Percentiles rank a stretch among this genome's conserved stretches.
phyloP scores from a whole-genome alignment of 2,329 filamentous ascomycete species.

The Leptodontidium sp. region DNA sequence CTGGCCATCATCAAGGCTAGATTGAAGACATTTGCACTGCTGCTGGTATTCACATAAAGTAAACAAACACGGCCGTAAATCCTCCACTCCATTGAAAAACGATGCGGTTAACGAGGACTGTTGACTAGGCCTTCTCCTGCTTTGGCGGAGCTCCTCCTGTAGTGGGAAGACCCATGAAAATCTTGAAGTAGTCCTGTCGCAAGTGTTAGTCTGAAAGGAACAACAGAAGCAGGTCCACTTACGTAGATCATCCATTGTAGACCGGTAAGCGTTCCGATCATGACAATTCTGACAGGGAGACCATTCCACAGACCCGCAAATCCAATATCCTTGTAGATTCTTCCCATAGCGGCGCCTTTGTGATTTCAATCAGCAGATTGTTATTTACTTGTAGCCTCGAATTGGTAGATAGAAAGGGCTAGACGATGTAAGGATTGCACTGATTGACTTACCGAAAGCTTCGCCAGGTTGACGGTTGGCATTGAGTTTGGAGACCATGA shows the following conservation, averaged over 20 bases:
- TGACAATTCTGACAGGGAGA: slow-evolving; percentile 84
- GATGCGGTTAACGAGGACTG: slow-evolving; percentile 10
- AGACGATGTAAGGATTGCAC: neutral
- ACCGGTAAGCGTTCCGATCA: slow-evolving; percentile 72
- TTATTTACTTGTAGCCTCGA: neutral
- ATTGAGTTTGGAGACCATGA: slow-evolving; percentile 91
- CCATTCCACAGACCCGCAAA: slow-evolving; percentile 93
- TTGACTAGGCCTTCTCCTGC: slow-evolving; percentile 38
- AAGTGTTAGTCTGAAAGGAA: slow-evolving; percentile 21
- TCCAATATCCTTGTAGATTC: slow-evolving; percentile 88
- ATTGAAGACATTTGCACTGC: neutral
- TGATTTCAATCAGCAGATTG: neutral
- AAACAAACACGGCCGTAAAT: neutral
- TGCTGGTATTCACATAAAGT: slow-evolving; percentile 7
- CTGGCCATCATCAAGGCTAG: neutral
- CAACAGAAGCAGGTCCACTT: slow-evolving; percentile 40
- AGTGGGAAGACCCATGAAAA: slow-evolving; percentile 86
- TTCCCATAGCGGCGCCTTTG: slow-evolving; percentile 68
- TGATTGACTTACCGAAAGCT: slow-evolving; percentile 60
- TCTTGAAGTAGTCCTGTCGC: slow-evolving; percentile 81
- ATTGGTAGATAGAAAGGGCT: neutral
- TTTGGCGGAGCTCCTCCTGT: slow-evolving; percentile 66
- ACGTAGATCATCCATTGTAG: slow-evolving; percentile 95
- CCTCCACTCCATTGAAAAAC: neutral
- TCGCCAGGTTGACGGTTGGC: slow-evolving; percentile 79